Evolutionary conservation across 768 basidiomycete genomes (phyloP), one percentile per base, ranked within the genome.

Genomic region (Pholiota microspora): DNA sequence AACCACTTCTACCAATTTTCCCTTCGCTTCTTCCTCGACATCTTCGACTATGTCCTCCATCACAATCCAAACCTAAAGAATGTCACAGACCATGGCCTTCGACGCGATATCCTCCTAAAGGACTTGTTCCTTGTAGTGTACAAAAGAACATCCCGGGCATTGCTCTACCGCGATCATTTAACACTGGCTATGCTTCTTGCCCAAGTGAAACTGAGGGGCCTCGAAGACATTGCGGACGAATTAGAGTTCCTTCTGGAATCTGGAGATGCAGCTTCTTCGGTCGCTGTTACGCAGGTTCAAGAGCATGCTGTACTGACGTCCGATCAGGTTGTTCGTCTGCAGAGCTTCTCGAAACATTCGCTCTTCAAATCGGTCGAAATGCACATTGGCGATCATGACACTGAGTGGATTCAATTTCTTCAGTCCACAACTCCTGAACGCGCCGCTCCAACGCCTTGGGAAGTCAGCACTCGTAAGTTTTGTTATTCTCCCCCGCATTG

Each of bases 1-100:
- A 93, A 96, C 66, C 96, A 97, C 72, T 98, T 98, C 77, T 99
- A 99, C 67, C 93, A 98, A 69, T 99, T 99, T 78, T 98, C 97
- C 1, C 80, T 99, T 44, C 88, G 80, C 25, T 98, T 96, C 80
- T 99, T 99, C 89, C 82, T 98, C 55, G 96, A 97, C 68, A 96
- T 98, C 65, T 99, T 99, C 73, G 93, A 98, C 73, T 92, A 89
- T 62, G 85, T 96, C 54, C 82, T 98, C 7, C 88, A 89, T 60
- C 87, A 90, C 62, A 98, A 98, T 66, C 94, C 95, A 9, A 89
- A 94, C 67, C 81, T 98, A 58, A 86, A 81, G 69, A 83, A 81
- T 55, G 78, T 95, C 54, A 77, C 84, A 21, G 94, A 97, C 58
- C 72, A 93, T 53, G 74, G 76, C 47, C 73, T 71, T 38, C 86